Conservation (phyloP, 1,139 yeast genomes). For the Yamadazyma aaseri region DNA sequence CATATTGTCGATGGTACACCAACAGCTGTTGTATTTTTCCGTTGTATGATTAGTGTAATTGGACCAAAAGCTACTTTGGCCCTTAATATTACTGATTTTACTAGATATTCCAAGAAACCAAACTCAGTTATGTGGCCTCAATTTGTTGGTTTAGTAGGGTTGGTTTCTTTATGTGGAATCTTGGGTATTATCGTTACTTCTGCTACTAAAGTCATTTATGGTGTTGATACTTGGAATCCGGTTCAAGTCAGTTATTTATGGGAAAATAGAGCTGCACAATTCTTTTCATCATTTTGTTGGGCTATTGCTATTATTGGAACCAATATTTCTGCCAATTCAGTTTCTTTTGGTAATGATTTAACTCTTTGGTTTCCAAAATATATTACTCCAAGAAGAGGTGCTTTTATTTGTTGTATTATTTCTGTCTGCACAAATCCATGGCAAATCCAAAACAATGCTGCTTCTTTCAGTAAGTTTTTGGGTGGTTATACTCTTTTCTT, state of each 20-base stretch:
- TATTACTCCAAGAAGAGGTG: slow-evolving; percentile 49
- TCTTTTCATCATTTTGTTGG: slow-evolving; percentile 32
- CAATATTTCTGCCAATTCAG: slow-evolving; percentile 23
- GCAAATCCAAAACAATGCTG: slow-evolving; percentile 15
- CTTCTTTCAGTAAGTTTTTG: slow-evolving; percentile 11
- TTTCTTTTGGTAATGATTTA: slow-evolving; percentile 30
- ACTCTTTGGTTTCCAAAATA: slow-evolving; percentile 28
- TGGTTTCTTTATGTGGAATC: slow-evolving; percentile 16
- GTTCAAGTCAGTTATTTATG: slow-evolving; percentile 23
- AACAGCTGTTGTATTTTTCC: slow-evolving; percentile 21
- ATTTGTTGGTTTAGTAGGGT: slow-evolving; percentile 25
- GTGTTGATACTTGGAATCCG: slow-evolving; percentile 32
- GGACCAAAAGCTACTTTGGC: slow-evolving; percentile 31
- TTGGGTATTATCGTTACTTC: slow-evolving; percentile 14
- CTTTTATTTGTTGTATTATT: slow-evolving; percentile 37
- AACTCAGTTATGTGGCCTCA: slow-evolving; percentile 24
- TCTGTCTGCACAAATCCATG: slow-evolving; percentile 24
- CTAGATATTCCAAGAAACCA: slow-evolving; percentile 26
- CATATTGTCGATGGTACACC: slow-evolving; percentile 14
- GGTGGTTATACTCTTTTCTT: slow-evolving; percentile 14
- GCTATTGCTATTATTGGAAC: slow-evolving; percentile 26
- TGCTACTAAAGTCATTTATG: slow-evolving; percentile 14
- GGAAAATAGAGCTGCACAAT: slow-evolving; percentile 36
- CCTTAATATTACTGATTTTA: slow-evolving; percentile 30
- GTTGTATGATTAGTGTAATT: slow-evolving; percentile 22